A percentile compares a stretch with the other conserved stretches of the same genome.
Evolutionary conservation across 345 rosid genomes (phyloP).

Genomic region (Gossypium arboreum): DNA sequence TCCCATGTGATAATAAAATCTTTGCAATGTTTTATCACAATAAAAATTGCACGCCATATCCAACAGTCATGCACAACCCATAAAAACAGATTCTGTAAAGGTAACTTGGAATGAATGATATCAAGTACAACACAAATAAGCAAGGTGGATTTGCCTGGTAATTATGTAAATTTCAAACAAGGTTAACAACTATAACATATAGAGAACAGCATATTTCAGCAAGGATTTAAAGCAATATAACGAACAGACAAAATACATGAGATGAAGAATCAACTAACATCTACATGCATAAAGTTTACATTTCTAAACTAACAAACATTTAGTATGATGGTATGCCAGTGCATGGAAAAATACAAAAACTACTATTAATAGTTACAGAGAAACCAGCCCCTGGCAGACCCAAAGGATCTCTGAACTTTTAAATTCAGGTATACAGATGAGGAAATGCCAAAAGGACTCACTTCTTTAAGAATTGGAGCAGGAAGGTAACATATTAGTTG

Average conservation of each 20-base stretch:
- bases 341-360: not conserved
- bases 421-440: not conserved
- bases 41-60: not conserved
- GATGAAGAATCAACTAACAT: not conserved
- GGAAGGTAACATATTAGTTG: conserved; percentile 81
- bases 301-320: not conserved
- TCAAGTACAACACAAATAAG: not conserved
- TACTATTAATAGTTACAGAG: not conserved
- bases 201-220: not conserved
- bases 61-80: not conserved
- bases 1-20: not conserved
- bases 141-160: not conserved
- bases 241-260: not conserved
- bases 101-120: not conserved
- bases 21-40: not conserved
- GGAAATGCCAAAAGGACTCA: conserved; percentile 35
- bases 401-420: not conserved
- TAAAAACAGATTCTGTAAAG: not conserved
- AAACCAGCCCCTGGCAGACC: not conserved
- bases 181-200: not conserved
- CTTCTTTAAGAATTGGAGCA: conserved; percentile 88
- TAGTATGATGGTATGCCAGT: not conserved
- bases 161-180: not conserved
- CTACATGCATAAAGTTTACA: not conserved
- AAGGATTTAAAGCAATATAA: not conserved